Conservation (phyloP, 2,329 filamentous ascomycete genomes). For the Pseudocercospora ulei region DNA sequence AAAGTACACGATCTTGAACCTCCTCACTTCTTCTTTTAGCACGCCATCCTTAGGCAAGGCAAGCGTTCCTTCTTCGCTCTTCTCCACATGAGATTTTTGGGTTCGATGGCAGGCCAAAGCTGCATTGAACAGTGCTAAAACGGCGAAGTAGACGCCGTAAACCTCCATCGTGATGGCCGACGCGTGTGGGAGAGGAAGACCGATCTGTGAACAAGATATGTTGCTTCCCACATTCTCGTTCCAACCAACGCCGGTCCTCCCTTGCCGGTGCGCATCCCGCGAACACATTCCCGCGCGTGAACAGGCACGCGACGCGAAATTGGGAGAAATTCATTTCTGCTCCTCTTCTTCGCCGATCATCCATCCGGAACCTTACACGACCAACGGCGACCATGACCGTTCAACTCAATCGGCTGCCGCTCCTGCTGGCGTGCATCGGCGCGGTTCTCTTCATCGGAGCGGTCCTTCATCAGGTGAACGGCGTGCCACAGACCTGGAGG, state of each 20-base stretch:
- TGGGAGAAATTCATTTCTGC: not conserved
- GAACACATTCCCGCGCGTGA: slow-evolving; percentile 4
- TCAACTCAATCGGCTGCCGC: slow-evolving; percentile 15
- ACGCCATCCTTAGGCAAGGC: slow-evolving; percentile 16
- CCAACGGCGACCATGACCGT: slow-evolving; percentile 9
- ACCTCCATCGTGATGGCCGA: slow-evolving; percentile 18
- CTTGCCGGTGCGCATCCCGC: not conserved
- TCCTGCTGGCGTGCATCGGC: slow-evolving; percentile 15
- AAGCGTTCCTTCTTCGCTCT: slow-evolving; percentile 14
- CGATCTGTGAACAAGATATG: not conserved
- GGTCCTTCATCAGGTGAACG: slow-evolving; percentile 14
- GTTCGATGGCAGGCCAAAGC: slow-evolving; percentile 19
- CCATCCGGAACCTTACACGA: not conserved
- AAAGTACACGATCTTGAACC: slow-evolving; percentile 39
- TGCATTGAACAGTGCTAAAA: slow-evolving; percentile 21
- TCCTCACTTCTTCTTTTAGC: slow-evolving; percentile 29
- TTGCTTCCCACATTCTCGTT: slow-evolving; percentile 1
- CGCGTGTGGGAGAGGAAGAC: not conserved
- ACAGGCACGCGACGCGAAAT: slow-evolving; percentile 2
- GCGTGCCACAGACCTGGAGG: slow-evolving; percentile 5
- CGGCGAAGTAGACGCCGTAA: slow-evolving; percentile 24
- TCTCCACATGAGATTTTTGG: slow-evolving; percentile 9
- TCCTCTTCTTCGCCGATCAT: not conserved
- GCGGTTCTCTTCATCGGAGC: slow-evolving; percentile 16
- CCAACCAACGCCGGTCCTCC: not conserved